Percentiles rank a stretch among this genome's conserved stretches.
phyloP scores from a whole-genome alignment of 2,329 filamentous ascomycete species.

The Alternaria alternata region DNA sequence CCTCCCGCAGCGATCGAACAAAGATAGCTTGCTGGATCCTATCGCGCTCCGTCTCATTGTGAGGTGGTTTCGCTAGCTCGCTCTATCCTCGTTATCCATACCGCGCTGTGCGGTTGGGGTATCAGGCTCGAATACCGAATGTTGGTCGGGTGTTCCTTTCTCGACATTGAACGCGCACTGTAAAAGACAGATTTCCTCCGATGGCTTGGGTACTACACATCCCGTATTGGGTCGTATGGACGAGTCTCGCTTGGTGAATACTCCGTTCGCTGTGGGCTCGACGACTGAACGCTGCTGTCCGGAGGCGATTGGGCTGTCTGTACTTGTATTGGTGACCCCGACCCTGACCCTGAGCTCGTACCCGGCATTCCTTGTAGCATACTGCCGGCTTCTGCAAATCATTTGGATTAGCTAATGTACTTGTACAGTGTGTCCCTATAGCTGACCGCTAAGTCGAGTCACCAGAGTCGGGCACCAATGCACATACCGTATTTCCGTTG shows the following conservation, averaged over 20 bases:
- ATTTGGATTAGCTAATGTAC: slow-evolving; percentile 41
- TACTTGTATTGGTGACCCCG: slow-evolving; percentile 39
- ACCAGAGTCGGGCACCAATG: slow-evolving; percentile 27
- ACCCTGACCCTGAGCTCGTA: slow-evolving; percentile 27
- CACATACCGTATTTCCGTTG: slow-evolving; percentile 50
- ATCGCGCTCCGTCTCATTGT: slow-evolving; percentile 12
- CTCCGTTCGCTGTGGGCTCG: slow-evolving; percentile 43
- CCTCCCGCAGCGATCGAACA: slow-evolving; percentile 9
- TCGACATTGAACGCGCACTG: slow-evolving; percentile 23
- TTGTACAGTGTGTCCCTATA: slow-evolving; percentile 29
- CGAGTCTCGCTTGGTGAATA: slow-evolving; percentile 46
- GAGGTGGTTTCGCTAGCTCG: slow-evolving; percentile 10
- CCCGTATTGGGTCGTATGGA: slow-evolving; percentile 48
- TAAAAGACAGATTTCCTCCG: slow-evolving; percentile 30
- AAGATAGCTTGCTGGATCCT: slow-evolving; percentile 9
- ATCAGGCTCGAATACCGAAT: slow-evolving; percentile 27
- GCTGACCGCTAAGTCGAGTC: slow-evolving; percentile 25
- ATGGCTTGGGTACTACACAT: slow-evolving; percentile 37
- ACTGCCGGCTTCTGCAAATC: slow-evolving; percentile 47
- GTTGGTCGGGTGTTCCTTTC: slow-evolving; percentile 21
- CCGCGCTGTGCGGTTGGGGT: slow-evolving; percentile 24
- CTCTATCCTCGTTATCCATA: slow-evolving; percentile 13
- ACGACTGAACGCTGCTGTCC: slow-evolving; percentile 39
- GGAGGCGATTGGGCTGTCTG: slow-evolving; percentile 37
- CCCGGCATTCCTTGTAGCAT: slow-evolving; percentile 45